Evolutionary conservation across 257 asterid species (phyloP), one percentile per base, ranked within the genome.

Genomic region (Eucommia ulmoides): DNA sequence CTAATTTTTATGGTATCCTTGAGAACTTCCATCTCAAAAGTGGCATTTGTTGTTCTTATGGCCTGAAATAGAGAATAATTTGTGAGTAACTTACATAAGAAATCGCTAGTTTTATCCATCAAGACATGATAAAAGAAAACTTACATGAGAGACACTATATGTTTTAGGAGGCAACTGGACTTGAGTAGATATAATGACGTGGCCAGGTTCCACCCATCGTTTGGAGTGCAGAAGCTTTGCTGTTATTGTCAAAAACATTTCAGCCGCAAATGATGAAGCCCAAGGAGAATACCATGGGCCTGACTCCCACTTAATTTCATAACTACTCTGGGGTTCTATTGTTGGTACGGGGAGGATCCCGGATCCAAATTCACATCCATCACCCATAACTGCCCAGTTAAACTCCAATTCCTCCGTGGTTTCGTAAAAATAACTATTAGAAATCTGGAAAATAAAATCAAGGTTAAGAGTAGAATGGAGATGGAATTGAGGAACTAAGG

Each of bases 121-220:
- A 26, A 33, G 58, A 53, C 55, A 59, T 24, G 33, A 16, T 51
- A 64, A 45, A 57, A 48, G 54, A 54, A 35, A 53, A 68, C 82
- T 54, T 67, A 89, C 98, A 65, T 42, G 84, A 76, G 82, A 72
- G 65, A 73, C 65, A 64, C 45, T 47, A 54, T 74, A 75, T 61
- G 33, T 69, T 69, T 66, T 78, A 48, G 52, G 52, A 16, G 98
- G 93, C 63, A 85, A 76, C 56, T 33, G 71, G 56, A 83, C 61
- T 80, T 89, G 98, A 41, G 92, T 62, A 23, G 87, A 76, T 42
- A 96, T 82, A 72, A 83, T 67, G 54, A 79, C 68, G 66, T 82
- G 98, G 33, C 93, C 96, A 51, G 65, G 46, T 67, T 85, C 84
- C 58, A 88, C 91, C 98, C 96, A 89, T 45, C 80, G 80, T 38